These are phyloP conservation scores for Ustulina deusta DNA, from an alignment of 2,329 filamentous ascomycete genomes.

Conservation along the genomic window DNA sequence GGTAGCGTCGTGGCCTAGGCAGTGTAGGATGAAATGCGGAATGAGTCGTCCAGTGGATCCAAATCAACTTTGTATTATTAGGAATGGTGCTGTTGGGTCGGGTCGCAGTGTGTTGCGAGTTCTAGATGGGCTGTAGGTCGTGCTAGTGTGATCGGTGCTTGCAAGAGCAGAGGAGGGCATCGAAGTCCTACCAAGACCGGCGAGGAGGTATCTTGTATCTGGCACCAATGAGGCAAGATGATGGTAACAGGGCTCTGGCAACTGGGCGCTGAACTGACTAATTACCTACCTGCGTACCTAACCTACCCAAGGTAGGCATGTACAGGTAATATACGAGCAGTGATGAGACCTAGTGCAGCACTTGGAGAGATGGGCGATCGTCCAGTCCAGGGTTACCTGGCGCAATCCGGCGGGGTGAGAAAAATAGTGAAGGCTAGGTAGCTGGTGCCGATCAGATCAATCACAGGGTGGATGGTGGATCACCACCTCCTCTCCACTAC, in stretches of 20 bases:
- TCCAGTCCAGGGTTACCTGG: conserved; percentile 15
- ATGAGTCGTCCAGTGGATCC: not conserved
- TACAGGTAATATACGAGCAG: too few species aligned
- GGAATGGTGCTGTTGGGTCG: conserved; percentile 28
- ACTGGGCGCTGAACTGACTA: not conserved
- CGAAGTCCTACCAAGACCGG: conserved; percentile 36
- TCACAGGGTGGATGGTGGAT: conserved; percentile 19
- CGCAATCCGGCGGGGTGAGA: conserved; percentile 23
- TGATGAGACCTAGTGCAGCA: too few species aligned
- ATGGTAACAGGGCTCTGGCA: not conserved
- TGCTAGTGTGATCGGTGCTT: too few species aligned
- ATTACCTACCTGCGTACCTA: conserved; percentile 1
- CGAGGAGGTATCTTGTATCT: conserved; percentile 1
- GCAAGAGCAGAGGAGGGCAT: conserved; percentile 4
- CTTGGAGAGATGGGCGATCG: not conserved
- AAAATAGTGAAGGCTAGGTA: conserved; percentile 27
- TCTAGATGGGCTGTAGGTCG: conserved; percentile 16
- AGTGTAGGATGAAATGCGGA: not conserved
- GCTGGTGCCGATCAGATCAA: conserved; percentile 23
- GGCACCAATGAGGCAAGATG: not conserved
- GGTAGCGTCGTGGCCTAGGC: too few species aligned
- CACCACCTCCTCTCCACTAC: conserved; percentile 2
- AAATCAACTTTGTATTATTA: not conserved
- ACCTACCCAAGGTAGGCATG: not conserved
- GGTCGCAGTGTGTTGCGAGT: conserved; percentile 41